These are phyloP conservation scores for Oxyria digyna DNA, from an alignment of 148 eudicot genomes.

Conservation along the genomic window DNA sequence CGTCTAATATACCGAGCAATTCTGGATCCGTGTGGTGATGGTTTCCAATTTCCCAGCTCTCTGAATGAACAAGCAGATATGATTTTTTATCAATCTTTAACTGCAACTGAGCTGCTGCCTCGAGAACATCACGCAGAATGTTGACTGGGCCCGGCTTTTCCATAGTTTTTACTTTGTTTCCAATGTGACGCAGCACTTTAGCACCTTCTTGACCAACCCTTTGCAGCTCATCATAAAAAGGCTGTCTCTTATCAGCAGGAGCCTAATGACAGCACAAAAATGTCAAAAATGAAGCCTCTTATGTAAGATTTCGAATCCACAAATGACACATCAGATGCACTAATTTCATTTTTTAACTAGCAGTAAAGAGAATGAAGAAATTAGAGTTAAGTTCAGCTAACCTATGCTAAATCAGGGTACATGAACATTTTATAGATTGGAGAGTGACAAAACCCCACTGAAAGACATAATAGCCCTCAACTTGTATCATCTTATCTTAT, in stretches of 20 bases:
- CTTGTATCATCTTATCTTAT: no score
- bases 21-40: constrained; percentile 17
- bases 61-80: constrained; percentile 63
- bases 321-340: no score
- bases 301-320: neutral
- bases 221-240: constrained; percentile 54
- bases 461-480: no score
- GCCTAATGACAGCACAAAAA: constrained; percentile 30
- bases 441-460: no score
- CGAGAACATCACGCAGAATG: constrained; percentile 43
- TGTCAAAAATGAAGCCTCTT: neutral
- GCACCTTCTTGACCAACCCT: constrained; percentile 77
- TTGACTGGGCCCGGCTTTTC: constrained; percentile 45
- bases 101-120: constrained; percentile 67
- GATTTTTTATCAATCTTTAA: constrained; percentile 59
- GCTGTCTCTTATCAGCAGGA: constrained; percentile 64
- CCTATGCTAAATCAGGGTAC: no score
- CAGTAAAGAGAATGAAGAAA: no score
- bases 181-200: constrained; percentile 56
- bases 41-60: constrained; percentile 55
- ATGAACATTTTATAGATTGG: no score
- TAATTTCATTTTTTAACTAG: no score
- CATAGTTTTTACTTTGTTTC: constrained; percentile 58
- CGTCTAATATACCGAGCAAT: constrained; percentile 18
- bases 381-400: no score